These are phyloP conservation scores for Rhytidiadelphus loreus DNA, from an alignment of 225 moss, liverwort and hornwort species.

Conservation along the genomic window DNA sequence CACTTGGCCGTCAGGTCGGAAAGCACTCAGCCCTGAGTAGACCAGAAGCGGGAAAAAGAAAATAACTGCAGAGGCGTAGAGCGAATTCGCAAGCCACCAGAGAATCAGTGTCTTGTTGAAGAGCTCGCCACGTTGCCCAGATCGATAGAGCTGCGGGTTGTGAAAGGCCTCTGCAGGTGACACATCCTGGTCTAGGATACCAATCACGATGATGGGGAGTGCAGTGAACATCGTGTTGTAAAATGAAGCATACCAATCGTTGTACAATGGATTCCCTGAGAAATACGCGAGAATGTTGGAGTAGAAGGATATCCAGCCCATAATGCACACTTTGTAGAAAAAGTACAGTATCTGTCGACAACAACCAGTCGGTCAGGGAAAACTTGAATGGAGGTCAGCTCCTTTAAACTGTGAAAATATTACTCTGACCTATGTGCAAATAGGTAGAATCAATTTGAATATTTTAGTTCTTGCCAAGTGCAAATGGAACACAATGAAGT, in stretches of 20 bases:
- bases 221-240: constrained; percentile 73
- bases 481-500: background rate
- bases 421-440: background rate
- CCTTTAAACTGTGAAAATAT: background rate
- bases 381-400: background rate
- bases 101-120: constrained; percentile 42
- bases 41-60: constrained; percentile 56
- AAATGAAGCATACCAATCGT: constrained; percentile 78
- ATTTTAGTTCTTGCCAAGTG: background rate
- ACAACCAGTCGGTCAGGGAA: background rate
- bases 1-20: constrained; percentile 42
- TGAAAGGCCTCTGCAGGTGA: constrained; percentile 29
- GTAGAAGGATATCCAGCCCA: constrained; percentile 73
- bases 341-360: constrained; percentile 66
- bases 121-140: constrained; percentile 55
- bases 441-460: background rate
- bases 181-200: constrained; percentile 65
- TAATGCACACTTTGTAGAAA: constrained; percentile 76
- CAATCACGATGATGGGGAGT: constrained; percentile 51
- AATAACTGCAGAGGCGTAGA: constrained; percentile 47
- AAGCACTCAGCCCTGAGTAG: constrained; percentile 28
- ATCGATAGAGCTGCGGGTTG: constrained; percentile 52
- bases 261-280: constrained; percentile 68
- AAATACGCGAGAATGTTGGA: constrained; percentile 62
- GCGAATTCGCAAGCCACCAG: constrained; percentile 35